Evolutionary conservation across 768 basidiomycete genomes (phyloP), one percentile per base, ranked within the genome.

Genomic region (Calocybe gangraenosa): DNA sequence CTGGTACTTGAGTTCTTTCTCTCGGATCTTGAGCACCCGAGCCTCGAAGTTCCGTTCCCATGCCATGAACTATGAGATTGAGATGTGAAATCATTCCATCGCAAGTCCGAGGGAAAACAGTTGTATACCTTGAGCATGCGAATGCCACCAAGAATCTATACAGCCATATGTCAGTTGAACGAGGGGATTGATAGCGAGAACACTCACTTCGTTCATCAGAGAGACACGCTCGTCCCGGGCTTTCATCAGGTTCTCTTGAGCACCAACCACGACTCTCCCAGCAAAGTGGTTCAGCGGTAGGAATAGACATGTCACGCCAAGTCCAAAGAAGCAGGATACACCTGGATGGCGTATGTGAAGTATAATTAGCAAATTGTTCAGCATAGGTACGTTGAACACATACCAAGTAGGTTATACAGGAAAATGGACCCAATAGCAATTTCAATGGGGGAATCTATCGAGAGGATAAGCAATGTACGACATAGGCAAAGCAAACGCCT

Each of bases 211-310:
- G 56, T 94, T 94, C 92, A 95, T 96, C 40, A 95, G 66, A 2
- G 87, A 74, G 18, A 93, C 89, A 34, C 93, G 79, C 64, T 94
- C 90, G 55, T 96, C 93, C 21, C 91, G 78, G 20, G 89, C 78
- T 65, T 92, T 93, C 92, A 94, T 92, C 14, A 93, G 68, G 54
- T 85, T 87, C 42, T 92, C 87, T 58, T 92, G 88, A 1, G 87
- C 84, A 10, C 65, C 60, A 10, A 89, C 78, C 19, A 92, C 81
- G 35, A 91, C 65, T 62, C 86, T 90, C 38, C 89, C 85, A 0
- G 90, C 89, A 40, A 78, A 78, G 58, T 94, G 91, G 52, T 92
- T 94, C 59, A 94, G 54, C 3, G 92, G 92, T 3, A 77, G 59
- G 65, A 82, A 81, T 28, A 84, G 57, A 44, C 81, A 82, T 2